Conservation (phyloP, 2,329 filamentous ascomycete species). For the Cucurbitaria berberidis region DNA sequence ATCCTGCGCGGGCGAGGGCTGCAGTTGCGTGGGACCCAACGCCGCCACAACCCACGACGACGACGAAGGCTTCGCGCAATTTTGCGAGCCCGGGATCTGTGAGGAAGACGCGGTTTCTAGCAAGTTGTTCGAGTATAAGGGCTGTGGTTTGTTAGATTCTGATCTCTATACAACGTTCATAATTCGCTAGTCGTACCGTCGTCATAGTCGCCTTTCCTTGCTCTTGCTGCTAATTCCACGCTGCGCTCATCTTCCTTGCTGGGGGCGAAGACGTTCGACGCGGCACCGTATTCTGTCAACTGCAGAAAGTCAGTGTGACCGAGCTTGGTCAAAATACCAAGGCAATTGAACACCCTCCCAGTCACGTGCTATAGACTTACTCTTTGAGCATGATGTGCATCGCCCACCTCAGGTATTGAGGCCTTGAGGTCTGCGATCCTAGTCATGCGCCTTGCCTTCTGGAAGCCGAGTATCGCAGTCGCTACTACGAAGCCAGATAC, state of each 20-base stretch:
- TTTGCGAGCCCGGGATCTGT: conserved; percentile 79
- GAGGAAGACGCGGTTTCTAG: conserved; percentile 90
- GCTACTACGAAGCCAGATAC: conserved; percentile 57
- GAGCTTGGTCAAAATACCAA: not conserved
- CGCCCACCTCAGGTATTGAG: conserved; percentile 64
- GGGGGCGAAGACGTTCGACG: conserved; percentile 51
- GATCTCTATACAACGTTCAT: not conserved
- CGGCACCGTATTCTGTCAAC: conserved; percentile 68
- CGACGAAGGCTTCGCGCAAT: conserved; percentile 80
- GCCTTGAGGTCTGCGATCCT: conserved; percentile 64
- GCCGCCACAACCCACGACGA: conserved; percentile 91
- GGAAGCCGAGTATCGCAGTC: conserved; percentile 63
- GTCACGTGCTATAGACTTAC: conserved; percentile 46
- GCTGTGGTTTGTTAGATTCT: conserved; percentile 56
- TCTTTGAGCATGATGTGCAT: conserved; percentile 58
- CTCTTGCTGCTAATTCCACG: conserved; percentile 64
- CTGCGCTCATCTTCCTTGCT: conserved; percentile 64
- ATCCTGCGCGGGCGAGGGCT: conserved; percentile 85
- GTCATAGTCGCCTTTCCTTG: conserved; percentile 68
- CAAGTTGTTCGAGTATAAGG: conserved; percentile 91
- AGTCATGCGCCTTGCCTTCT: conserved; percentile 61
- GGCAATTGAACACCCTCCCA: not conserved
- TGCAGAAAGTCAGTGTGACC: conserved; percentile 52
- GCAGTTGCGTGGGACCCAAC: conserved; percentile 92
- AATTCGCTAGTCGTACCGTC: conserved; percentile 54